Percentiles rank a stretch among this genome's conserved stretches.
Evolutionary conservation across 2,329 filamentous ascomycete species (phyloP).

Genomic region (Colletotrichum liaoningense): DNA sequence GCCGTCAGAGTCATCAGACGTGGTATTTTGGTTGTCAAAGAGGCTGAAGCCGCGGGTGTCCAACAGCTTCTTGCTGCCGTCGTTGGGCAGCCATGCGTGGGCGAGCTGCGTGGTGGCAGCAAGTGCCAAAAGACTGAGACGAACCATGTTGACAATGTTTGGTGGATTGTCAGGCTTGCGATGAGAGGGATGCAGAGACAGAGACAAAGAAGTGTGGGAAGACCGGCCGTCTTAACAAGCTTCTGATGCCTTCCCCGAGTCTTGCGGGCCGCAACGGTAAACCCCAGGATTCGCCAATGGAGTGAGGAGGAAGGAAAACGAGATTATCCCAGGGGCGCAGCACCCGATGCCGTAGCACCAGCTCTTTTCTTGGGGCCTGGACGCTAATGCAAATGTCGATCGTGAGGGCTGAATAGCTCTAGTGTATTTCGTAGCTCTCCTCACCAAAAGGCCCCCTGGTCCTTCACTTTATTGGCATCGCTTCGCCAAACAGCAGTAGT

Average conservation of each 20-base stretch:
- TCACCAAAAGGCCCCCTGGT: background rate
- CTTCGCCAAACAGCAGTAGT: background rate
- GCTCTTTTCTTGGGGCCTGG: background rate
- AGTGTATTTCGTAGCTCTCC: background rate
- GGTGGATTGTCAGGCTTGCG: background rate
- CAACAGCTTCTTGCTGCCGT: constrained; percentile 28
- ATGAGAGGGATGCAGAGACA: background rate
- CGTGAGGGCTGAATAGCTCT: background rate
- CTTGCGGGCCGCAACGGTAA: background rate
- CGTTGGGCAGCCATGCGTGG: constrained; percentile 25
- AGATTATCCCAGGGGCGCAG: constrained; percentile 19
- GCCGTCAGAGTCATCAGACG: background rate
- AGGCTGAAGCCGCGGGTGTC: constrained; percentile 31
- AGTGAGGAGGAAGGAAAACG: constrained; percentile 3
- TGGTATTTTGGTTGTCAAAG: constrained; percentile 28
- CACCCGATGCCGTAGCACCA: constrained; percentile 10
- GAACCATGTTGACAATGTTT: constrained; percentile 24
- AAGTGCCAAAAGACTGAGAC: constrained; percentile 17
- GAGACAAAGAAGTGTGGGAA: background rate
- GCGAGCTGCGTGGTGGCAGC: constrained; percentile 11
- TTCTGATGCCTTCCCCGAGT: background rate
- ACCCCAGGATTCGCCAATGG: background rate
- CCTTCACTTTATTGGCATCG: background rate
- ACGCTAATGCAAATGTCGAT: constrained; percentile 22
- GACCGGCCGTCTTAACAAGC: constrained; percentile 21